Conservation (phyloP, 2,329 filamentous ascomycete genomes). For the Mycosphaerella sp. region DNA sequence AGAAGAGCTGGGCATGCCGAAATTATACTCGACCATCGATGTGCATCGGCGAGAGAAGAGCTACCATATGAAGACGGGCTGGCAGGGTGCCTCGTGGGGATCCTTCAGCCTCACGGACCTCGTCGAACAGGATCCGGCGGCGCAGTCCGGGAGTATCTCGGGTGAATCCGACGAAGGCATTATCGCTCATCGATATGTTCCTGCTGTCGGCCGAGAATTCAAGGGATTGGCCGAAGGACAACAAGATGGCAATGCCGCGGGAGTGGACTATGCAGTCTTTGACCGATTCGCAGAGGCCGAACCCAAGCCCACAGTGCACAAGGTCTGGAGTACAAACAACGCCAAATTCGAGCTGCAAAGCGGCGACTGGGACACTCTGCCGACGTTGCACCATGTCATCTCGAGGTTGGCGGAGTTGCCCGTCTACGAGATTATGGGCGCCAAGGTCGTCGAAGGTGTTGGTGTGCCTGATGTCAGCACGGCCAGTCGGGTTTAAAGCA, state of each 20-base stretch:
- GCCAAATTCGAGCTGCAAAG: conserved; percentile 8
- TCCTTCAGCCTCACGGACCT: conserved; percentile 14
- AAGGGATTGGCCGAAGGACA: neutral
- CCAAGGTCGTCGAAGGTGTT: conserved; percentile 13
- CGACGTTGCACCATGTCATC: conserved; percentile 13
- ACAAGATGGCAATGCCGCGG: neutral
- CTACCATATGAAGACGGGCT: conserved; percentile 15
- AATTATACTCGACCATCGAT: conserved; percentile 34
- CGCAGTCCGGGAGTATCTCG: neutral
- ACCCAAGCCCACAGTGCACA: conserved; percentile 5
- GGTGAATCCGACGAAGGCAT: conserved; percentile 18
- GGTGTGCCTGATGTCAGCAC: conserved; percentile 11
- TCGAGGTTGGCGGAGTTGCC: conserved; percentile 12
- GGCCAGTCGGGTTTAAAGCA: neutral
- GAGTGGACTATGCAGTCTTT: conserved; percentile 15
- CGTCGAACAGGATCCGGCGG: conserved; percentile 4
- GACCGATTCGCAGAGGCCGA: conserved; percentile 3
- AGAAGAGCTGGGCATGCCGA: conserved; percentile 58
- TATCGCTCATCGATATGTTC: conserved; percentile 42
- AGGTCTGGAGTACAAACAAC: conserved; percentile 1
- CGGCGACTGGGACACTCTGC: conserved; percentile 10
- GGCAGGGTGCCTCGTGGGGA: conserved; percentile 18
- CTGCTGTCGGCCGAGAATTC: conserved; percentile 39
- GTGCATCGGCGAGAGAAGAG: conserved; percentile 10
- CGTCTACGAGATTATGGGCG: conserved; percentile 11